These are phyloP conservation scores for Pseudonectria foliicola DNA, from an alignment of 2,329 filamentous ascomycete species.

Conservation along the genomic window DNA sequence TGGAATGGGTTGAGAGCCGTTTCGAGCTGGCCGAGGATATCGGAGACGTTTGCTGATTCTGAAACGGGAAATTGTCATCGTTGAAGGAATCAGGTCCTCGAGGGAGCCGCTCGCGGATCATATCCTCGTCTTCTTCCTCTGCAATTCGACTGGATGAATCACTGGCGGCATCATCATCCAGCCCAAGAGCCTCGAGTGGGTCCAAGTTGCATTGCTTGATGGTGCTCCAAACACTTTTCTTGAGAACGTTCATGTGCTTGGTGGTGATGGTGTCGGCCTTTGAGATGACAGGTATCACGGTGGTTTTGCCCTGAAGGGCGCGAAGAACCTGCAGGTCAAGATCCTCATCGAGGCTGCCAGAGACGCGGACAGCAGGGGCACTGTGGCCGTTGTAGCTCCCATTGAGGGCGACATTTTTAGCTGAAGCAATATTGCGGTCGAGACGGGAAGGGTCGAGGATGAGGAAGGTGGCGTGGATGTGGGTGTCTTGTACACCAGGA, in stretches of 20 bases:
- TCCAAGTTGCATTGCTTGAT: conserved; percentile 82
- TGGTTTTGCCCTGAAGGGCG: conserved; percentile 85
- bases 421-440: conserved; percentile 70
- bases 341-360: conserved; percentile 75
- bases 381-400: conserved; percentile 44
- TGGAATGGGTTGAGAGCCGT: conserved; percentile 39
- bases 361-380: conserved; percentile 32
- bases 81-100: conserved; percentile 18
- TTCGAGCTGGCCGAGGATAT: conserved; percentile 33
- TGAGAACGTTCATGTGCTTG: conserved; percentile 86
- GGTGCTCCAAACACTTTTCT: conserved; percentile 83
- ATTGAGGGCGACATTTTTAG: conserved; percentile 47
- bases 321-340: conserved; percentile 87
- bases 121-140: conserved; percentile 37
- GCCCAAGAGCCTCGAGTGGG: conserved; percentile 75
- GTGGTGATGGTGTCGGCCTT: conserved; percentile 97
- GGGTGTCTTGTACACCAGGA: conserved; percentile 87
- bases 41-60: conserved; percentile 25
- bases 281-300: conserved; percentile 88
- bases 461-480: conserved; percentile 93
- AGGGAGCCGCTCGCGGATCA: conserved; percentile 20
- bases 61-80: conserved; percentile 33
- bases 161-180: conserved; percentile 68
- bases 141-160: conserved; percentile 49
- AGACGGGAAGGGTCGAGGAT: conserved; percentile 82